Evolutionary conservation across 1,284 basidiomycete species (phyloP).

Genomic region (Sanguinoderma infundibulare): DNA sequence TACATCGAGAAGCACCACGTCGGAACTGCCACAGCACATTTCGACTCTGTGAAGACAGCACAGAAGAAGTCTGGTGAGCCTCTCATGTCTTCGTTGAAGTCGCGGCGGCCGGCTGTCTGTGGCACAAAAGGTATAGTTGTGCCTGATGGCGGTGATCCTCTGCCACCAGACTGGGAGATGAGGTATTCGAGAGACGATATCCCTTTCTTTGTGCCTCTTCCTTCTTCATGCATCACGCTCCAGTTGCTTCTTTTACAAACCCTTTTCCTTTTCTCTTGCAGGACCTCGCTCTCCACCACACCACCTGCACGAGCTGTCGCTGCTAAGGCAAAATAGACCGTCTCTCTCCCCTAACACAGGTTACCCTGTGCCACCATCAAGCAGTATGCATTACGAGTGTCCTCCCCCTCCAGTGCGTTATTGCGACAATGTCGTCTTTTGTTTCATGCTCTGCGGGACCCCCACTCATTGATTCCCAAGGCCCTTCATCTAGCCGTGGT

Average conservation of each 20-base stretch:
- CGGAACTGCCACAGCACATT: too few species aligned
- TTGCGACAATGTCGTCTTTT: conserved; percentile 6
- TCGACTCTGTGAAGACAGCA: too few species aligned
- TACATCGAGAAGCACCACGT: too few species aligned
- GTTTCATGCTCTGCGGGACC: conserved; percentile 1
- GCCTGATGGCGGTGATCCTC: too few species aligned
- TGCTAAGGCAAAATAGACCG: conserved; percentile 20
- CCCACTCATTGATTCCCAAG: neutral
- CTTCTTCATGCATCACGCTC: conserved; percentile 36
- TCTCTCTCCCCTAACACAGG: conserved; percentile 28
- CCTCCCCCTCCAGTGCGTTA: neutral
- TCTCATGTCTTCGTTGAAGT: too few species aligned
- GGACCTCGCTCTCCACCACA: conserved; percentile 54
- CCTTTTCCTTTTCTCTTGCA: conserved; percentile 50
- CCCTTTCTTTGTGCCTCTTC: conserved; percentile 39
- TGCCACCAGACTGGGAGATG: too few species aligned
- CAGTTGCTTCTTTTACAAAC: conserved; percentile 29
- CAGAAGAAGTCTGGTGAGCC: too few species aligned
- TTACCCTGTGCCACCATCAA: conserved; percentile 40
- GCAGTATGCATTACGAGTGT: conserved; percentile 40
- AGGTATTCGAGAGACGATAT: conserved; percentile 16
- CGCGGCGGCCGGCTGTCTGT: too few species aligned
- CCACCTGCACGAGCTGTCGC: conserved; percentile 27
- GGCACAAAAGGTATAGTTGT: too few species aligned
- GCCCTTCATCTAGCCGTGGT: neutral